Percentiles rank a stretch among this genome's conserved stretches.
Conservation (phyloP, 148 eudicot species). For the Cornus florida region DNA sequence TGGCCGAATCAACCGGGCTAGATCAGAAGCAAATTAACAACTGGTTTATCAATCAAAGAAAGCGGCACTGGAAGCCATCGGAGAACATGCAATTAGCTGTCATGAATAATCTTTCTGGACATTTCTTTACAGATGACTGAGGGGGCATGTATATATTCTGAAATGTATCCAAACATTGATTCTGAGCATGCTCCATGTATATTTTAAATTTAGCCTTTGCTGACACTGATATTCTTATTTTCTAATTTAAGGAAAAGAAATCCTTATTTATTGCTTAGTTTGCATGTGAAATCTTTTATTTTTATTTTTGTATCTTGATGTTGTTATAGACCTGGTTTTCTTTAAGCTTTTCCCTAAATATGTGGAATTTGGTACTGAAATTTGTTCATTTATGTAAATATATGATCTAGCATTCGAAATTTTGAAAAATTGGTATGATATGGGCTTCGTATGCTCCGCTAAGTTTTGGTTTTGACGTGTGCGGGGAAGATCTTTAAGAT, state of each 20-base stretch:
- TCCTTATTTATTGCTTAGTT: not conserved
- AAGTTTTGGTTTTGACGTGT: no score
- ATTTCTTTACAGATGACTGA: conserved; percentile 51
- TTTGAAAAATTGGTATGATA: no score
- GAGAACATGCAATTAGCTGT: conserved; percentile 79
- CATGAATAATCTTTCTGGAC: conserved; percentile 64
- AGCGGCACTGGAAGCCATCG: conserved; percentile 95
- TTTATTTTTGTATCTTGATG: no score
- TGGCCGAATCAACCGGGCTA: conserved; percentile 79
- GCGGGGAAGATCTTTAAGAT: no score
- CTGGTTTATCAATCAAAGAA: conserved; percentile 94
- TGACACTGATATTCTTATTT: not conserved
- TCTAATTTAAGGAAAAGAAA: not conserved
- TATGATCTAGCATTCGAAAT: no score
- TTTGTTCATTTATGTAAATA: no score
- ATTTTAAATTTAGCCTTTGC: not conserved
- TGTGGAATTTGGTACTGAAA: no score
- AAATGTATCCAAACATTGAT: not conserved
- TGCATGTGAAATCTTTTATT: no score
- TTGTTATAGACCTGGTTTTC: no score
- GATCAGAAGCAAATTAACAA: conserved; percentile 98
- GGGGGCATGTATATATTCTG: not conserved
- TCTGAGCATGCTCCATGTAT: conserved; percentile 1
- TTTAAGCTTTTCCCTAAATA: no score
- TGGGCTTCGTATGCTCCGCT: no score